Percentiles rank a stretch among this genome's conserved stretches.
phyloP scores from a whole-genome alignment of 139 green algal species.

The Tetraselmis chui region DNA sequence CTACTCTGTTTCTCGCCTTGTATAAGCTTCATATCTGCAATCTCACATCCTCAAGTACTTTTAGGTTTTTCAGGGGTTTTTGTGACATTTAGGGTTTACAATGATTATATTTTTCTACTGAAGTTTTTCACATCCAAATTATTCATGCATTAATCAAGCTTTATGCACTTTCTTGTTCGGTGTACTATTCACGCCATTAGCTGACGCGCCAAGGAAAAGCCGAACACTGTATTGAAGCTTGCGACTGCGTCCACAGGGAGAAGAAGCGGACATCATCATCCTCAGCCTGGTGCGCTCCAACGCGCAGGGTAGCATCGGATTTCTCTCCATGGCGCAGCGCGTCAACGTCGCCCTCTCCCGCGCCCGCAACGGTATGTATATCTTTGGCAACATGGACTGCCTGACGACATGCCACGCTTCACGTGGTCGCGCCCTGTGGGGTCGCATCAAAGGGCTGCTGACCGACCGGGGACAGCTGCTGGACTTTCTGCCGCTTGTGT shows the following conservation, averaged over 20 bases:
- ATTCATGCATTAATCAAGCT: too few relatives aligned
- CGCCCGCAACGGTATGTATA: slow-evolving; percentile 57
- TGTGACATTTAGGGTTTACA: too few relatives aligned
- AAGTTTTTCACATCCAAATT: too few relatives aligned
- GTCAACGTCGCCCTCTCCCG: slow-evolving; percentile 75
- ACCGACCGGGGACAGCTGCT: slow-evolving; percentile 9
- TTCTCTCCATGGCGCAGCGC: slow-evolving; percentile 59
- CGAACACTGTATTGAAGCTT: slow-evolving; percentile 8
- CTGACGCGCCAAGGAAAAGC: too few relatives aligned
- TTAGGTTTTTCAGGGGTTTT: too few relatives aligned
- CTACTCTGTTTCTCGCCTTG: too few relatives aligned
- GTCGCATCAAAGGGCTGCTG: slow-evolving; percentile 29
- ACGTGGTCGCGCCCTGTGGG: slow-evolving; percentile 40
- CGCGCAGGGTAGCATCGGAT: slow-evolving; percentile 51
- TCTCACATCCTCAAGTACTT: too few relatives aligned
- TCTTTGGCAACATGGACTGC: slow-evolving; percentile 56
- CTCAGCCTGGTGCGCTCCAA: slow-evolving; percentile 66
- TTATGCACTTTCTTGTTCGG: too few relatives aligned
- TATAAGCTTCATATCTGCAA: too few relatives aligned
- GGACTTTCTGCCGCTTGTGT: slow-evolving; percentile 35
- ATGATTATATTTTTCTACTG: too few relatives aligned
- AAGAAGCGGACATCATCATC: slow-evolving; percentile 65
- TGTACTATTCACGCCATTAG: too few relatives aligned
- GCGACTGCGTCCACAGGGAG: slow-evolving; percentile 39
- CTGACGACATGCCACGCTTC: slow-evolving; percentile 18